Evolutionary conservation across 352 stramenopile species (phyloP), one percentile per base, ranked within the genome.

Genomic region (Globisporangium cystogenes): DNA sequence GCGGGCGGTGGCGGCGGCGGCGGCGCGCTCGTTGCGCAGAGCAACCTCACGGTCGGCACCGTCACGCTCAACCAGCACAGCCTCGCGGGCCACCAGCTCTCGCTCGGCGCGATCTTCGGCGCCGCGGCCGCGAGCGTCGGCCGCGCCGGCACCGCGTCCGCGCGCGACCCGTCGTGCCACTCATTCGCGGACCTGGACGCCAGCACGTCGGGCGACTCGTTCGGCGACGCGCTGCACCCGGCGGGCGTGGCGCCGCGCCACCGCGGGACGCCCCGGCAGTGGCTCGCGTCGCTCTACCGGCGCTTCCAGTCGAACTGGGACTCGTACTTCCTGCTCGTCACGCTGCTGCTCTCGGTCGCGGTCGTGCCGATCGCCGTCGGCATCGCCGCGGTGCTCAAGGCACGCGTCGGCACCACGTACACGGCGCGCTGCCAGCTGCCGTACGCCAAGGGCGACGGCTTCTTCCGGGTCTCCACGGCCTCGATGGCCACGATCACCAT

Each of bases 221-320:
- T 53, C 10, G 60, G 55, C 27, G 56, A 54, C 20, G 43, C 41
- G 8, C 35, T 51, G 24, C 59, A 40, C 23, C 51, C 51, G 6
- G 55, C 42, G 5, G 59, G 59, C 3, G 49, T 41, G 40, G 46
- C 40, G 41, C 33, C 67, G 29, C 24, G 50, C 6, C 31, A 44
- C 6, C 43, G 43, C 7, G 24, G 12, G 48, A 21, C 45, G 18
- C 62, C 47, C 8, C 42, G 40, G 24, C 18, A 53, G 36, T 67
- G 53, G 59, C 50, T 76, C 8, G 46, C 59, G 27, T 72, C 73
- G 40, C 59, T 88, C 6, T 89, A 71, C 70, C 65, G 31, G 44
- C 76, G 81, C 10, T 63, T 88, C 48, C 55, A 75, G 41, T 67
- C 70, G n/a, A 86, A 82, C 51, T 92, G 81, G 81, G 74, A 92